Percentiles rank a stretch among this genome's conserved stretches.
Conservation (phyloP, 2,329 filamentous ascomycete species). For the Fusarium chuoi region DNA sequence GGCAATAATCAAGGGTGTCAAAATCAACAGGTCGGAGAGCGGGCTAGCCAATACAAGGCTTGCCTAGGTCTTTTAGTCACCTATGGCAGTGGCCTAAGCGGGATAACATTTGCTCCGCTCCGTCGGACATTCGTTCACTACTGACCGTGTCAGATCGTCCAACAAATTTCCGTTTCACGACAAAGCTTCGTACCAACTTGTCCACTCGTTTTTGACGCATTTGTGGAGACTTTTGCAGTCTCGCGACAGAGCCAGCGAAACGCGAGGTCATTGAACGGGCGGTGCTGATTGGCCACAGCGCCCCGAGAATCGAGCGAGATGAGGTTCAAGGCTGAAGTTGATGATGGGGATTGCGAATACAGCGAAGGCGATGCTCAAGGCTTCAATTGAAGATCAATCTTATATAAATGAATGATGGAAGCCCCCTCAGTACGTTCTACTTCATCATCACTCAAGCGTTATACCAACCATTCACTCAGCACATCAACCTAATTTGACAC, state of each 20-base stretch:
- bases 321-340: not conserved
- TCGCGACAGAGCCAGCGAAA: conserved; percentile 15
- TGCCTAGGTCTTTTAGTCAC: not conserved
- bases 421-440: not conserved
- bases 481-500: no score
- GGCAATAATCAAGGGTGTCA: not conserved
- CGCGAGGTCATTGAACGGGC: not conserved
- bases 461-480: not conserved
- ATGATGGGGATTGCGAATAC: not conserved
- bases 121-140: rapidly evolving
- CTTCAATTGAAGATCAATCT: not conserved
- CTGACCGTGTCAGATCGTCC: not conserved
- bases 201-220: conserved; percentile 5
- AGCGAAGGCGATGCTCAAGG: not conserved
- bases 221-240: not conserved
- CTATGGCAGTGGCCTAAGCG: not conserved
- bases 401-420: not conserved
- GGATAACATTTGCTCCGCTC: not conserved
- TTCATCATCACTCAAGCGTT: not conserved
- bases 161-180: not conserved
- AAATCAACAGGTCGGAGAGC: not conserved
- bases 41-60: rapidly evolving
- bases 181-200: not conserved
- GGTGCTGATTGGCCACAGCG: not conserved
- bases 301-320: not conserved